These are phyloP conservation scores for Pythium phragmiticola DNA, from an alignment of 352 stramenopile genomes.

Conservation along the genomic window DNA sequence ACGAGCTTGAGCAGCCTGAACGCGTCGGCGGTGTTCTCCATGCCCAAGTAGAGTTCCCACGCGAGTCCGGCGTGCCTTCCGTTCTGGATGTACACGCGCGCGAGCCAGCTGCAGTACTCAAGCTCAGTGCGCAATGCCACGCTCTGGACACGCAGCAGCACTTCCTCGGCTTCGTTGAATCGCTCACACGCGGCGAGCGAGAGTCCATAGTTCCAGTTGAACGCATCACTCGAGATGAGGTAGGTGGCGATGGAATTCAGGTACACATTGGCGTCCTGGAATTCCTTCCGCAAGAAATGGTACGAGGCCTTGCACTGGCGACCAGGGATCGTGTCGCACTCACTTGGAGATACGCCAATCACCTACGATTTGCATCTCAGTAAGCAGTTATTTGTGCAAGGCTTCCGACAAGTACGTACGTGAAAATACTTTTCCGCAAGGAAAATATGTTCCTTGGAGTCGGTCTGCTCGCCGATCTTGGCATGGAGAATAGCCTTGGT, in stretches of 20 bases:
- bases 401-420: constrained; percentile 21
- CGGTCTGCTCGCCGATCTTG: constrained; percentile 55
- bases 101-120: constrained; percentile 53
- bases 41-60: constrained; percentile 68
- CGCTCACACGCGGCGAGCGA: constrained; percentile 47
- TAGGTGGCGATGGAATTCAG: constrained; percentile 64
- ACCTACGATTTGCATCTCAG: constrained; percentile 19
- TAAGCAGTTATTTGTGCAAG: neutral
- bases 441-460: constrained; percentile 69
- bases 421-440: constrained; percentile 71
- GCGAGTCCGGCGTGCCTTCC: constrained; percentile 30
- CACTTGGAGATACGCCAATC: constrained; percentile 42
- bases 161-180: constrained; percentile 52
- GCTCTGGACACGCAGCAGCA: constrained; percentile 50
- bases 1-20: constrained; percentile 61
- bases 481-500: constrained; percentile 64
- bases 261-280: constrained; percentile 62
- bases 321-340: constrained; percentile 65
- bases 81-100: constrained; percentile 52
- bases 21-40: constrained; percentile 46
- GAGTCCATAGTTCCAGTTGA: constrained; percentile 83
- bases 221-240: constrained; percentile 49
- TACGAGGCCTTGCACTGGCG: constrained; percentile 75
- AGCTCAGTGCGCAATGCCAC: constrained; percentile 32
- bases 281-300: constrained; percentile 66